A percentile compares a stretch with the other conserved stretches of the same genome.
phyloP scores from a whole-genome alignment of 805 yeast genomes.

The Priceomyces medius region DNA sequence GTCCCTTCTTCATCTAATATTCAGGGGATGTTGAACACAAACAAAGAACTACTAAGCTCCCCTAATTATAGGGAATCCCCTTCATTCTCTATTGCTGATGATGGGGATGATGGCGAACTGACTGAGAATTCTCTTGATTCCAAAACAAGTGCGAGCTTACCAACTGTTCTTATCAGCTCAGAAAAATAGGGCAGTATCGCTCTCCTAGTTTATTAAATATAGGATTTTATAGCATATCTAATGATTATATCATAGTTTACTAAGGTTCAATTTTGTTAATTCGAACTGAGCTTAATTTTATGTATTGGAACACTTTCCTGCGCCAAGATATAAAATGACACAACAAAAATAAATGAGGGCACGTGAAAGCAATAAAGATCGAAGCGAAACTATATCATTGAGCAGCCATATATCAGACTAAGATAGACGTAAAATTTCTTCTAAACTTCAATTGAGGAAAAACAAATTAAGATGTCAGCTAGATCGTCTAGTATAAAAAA shows the following conservation, averaged over 20 bases:
- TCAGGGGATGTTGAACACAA: slow-evolving; percentile 9
- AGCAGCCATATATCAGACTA: not conserved
- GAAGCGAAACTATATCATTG: not conserved
- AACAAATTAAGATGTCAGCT: slow-evolving; percentile 8
- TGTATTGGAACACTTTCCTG: too few species aligned
- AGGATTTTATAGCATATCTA: too few species aligned
- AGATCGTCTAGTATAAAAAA: slow-evolving; percentile 20
- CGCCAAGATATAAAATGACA: too few species aligned
- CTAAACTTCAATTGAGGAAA: not conserved
- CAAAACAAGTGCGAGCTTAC: slow-evolving; percentile 4
- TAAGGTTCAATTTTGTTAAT: too few species aligned
- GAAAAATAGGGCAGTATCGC: slow-evolving; percentile 5
- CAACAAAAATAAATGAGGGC: not conserved
- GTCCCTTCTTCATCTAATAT: slow-evolving; percentile 8
- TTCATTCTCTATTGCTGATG: slow-evolving; percentile 2
- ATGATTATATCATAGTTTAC: too few species aligned
- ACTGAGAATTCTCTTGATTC: not conserved
- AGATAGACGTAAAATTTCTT: not conserved
- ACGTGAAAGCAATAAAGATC: slow-evolving; percentile 3
- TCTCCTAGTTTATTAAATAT: too few species aligned
- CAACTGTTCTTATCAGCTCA: slow-evolving; percentile 13
- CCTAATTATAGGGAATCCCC: slow-evolving; percentile 1
- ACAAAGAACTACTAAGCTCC: slow-evolving; percentile 3
- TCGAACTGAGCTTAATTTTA: too few species aligned
- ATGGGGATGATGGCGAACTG: not conserved